phyloP scores from a whole-genome alignment of 192 early-diverging fungal genomes.

The Coemansia sp. region DNA sequence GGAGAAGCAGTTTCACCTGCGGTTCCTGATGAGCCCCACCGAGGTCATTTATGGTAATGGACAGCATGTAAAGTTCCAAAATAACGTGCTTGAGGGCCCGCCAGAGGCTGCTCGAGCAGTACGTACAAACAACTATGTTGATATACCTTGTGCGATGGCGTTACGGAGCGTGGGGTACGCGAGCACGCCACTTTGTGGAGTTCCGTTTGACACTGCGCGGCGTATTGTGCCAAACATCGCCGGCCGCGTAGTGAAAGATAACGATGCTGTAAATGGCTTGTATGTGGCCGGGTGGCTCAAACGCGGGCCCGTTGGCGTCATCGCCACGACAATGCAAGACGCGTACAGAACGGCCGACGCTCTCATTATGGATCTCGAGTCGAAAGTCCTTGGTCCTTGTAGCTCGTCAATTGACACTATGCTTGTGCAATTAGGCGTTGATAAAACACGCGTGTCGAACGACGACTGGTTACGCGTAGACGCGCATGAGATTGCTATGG shows the following conservation, averaged over 20 bases:
- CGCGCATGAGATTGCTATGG: slow-evolving; percentile 65
- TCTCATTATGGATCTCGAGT: slow-evolving; percentile 62
- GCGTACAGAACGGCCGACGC: slow-evolving; percentile 86
- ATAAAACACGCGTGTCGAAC: slow-evolving; percentile 58
- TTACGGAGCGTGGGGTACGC: slow-evolving; percentile 88
- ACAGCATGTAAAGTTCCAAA: slow-evolving; percentile 49
- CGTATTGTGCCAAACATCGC: slow-evolving; percentile 77
- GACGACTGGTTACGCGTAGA: slow-evolving; percentile 85
- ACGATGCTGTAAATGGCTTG: slow-evolving; percentile 61
- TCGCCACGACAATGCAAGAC: slow-evolving; percentile 92
- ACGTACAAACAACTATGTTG: slow-evolving; percentile 60
- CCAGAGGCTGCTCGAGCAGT: slow-evolving; percentile 56
- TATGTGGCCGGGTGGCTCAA: slow-evolving; percentile 97
- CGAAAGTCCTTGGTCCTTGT: slow-evolving; percentile 32
- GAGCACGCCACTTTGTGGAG: slow-evolving; percentile 62
- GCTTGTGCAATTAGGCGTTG: slow-evolving; percentile 28
- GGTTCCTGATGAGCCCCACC: slow-evolving; percentile 72
- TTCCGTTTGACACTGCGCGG: slow-evolving; percentile 73
- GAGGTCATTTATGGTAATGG: slow-evolving; percentile 50
- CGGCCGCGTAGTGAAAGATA: slow-evolving; percentile 67
- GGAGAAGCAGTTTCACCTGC: slow-evolving; percentile 64
- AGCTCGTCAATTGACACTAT: slow-evolving; percentile 19
- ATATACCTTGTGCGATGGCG: slow-evolving; percentile 65
- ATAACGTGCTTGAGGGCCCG: slow-evolving; percentile 71
- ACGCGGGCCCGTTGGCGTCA: slow-evolving; percentile 88